Conservation (phyloP, 768 basidiomycete genomes). For the Boletus bicolor region DNA sequence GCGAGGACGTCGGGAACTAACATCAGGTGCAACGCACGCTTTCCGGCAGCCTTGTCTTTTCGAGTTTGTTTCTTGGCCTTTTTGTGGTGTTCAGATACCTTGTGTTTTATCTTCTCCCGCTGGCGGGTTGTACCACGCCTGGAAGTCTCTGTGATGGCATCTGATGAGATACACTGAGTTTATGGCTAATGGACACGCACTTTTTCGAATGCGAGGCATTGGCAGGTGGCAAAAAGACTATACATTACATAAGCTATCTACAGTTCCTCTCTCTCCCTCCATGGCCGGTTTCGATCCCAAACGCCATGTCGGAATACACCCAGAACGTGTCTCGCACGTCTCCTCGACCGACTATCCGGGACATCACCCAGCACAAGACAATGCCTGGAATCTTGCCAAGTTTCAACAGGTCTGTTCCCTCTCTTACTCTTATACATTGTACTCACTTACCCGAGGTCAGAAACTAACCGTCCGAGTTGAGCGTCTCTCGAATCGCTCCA, state of each 20-base stretch:
- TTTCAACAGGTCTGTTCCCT: constrained; percentile 67
- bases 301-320: constrained; percentile 62
- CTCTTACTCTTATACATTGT: background rate
- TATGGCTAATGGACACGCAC: constrained; percentile 33
- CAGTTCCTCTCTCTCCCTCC: background rate
- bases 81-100: constrained; percentile 71
- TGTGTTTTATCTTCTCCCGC: constrained; percentile 69
- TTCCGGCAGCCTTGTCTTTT: constrained; percentile 77
- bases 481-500: constrained; percentile 73
- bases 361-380: constrained; percentile 79
- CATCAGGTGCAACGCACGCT: constrained; percentile 49
- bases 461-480: constrained; percentile 71
- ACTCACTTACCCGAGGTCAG: constrained; percentile 38
- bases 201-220: constrained; percentile 69
- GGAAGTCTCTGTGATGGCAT: constrained; percentile 64
- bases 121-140: constrained; percentile 74
- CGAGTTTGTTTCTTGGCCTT: constrained; percentile 73
- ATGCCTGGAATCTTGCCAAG: constrained; percentile 73
- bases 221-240: background rate
- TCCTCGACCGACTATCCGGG: constrained; percentile 92
- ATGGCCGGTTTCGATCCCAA: constrained; percentile 36
- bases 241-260: constrained; percentile 18
- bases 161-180: background rate
- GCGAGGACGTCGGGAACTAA: background rate
- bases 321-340: constrained; percentile 74